A percentile compares a stretch with the other conserved stretches of the same genome.
These are phyloP conservation scores for Hanseniaspora clermontiae DNA, from an alignment of 805 yeast genomes.

Conservation along the genomic window DNA sequence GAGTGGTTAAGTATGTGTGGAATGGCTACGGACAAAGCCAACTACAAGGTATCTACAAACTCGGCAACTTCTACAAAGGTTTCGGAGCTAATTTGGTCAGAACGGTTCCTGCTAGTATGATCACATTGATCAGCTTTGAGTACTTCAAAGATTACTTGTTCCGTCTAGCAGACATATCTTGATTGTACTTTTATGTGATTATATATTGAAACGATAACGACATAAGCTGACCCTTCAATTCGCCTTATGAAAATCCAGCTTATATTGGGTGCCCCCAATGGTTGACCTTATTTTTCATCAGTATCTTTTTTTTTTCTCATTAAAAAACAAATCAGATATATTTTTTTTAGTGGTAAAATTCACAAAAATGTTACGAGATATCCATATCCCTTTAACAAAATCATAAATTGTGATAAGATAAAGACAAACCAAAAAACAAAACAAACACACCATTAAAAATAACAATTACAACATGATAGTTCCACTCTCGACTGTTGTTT, in stretches of 20 bases:
- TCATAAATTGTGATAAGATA: background rate
- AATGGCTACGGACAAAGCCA: slow-evolving; percentile 30
- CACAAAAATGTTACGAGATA: background rate
- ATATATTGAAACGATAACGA: no score
- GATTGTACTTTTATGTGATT: background rate
- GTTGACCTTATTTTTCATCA: no score
- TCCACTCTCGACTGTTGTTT: background rate
- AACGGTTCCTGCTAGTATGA: slow-evolving; percentile 90
- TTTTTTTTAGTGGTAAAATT: background rate
- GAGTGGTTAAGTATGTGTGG: slow-evolving; percentile 13
- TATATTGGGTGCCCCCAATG: no score
- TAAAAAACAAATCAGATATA: background rate
- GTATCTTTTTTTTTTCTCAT: background rate
- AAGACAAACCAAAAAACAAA: background rate
- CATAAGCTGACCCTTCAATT: no score
- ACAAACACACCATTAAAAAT: no score
- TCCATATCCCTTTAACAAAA: background rate
- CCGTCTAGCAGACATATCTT: background rate
- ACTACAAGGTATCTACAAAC: slow-evolving; percentile 57
- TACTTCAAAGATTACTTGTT: slow-evolving; percentile 47
- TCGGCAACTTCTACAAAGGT: slow-evolving; percentile 66
- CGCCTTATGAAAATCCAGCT: no score
- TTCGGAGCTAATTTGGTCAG: slow-evolving; percentile 72
- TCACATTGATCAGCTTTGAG: slow-evolving; percentile 88
- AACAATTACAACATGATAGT: background rate